Evolutionary conservation across 1,284 basidiomycete species (phyloP), one percentile per base, ranked within the genome.

Genomic region (Thecaphora thlaspeos): DNA sequence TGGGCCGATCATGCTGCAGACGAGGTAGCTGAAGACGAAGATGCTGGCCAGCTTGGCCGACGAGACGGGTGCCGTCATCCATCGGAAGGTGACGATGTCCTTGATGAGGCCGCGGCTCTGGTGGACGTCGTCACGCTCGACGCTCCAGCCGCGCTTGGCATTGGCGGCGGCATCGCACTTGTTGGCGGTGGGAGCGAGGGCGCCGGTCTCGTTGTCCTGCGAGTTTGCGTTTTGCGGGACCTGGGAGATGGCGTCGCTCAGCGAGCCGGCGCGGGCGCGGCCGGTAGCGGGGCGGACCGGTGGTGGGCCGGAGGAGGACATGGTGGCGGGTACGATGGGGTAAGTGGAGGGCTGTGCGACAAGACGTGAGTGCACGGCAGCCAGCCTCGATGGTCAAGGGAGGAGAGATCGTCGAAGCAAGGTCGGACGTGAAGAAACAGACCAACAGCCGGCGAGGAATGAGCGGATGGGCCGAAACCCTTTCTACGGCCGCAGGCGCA

Each of bases 1-100:
- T 0, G 81, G 76, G 2, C 83, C 79, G 43, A 86, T 70, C 59
- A 83, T 81, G 1, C 83, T 83, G 63, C 89, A 94, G 73, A 89
- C 88, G 40, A 83, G 46, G 75, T 86, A 91, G 17, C 90, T 81
- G 1, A 90, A 71, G 46, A 89, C 32, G 3, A 90, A 86, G n/a
- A 90, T 68, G 32, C 87, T 68, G 37, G 93, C 82, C 28, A 96
- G 41, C 49, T 64, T 43, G 43, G 71, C 38, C 36, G 63, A 64
- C 48, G 74, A 59, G 21, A 48, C 51, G 11, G 74, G 74, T 2
- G 61, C 70, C 0, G 69, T 70, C 55, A 76, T 73, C 74, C 74
- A 76, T 21, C 71, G 51, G 45, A 71, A 69, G 23, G 56, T 70
- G 28, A 50, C 17, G 22, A 68, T 41, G 41, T 71, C 68, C 41